Evolutionary conservation across 2,329 filamentous ascomycete genomes (phyloP).

Genomic region (Arthrobotrys entomopaga): DNA sequence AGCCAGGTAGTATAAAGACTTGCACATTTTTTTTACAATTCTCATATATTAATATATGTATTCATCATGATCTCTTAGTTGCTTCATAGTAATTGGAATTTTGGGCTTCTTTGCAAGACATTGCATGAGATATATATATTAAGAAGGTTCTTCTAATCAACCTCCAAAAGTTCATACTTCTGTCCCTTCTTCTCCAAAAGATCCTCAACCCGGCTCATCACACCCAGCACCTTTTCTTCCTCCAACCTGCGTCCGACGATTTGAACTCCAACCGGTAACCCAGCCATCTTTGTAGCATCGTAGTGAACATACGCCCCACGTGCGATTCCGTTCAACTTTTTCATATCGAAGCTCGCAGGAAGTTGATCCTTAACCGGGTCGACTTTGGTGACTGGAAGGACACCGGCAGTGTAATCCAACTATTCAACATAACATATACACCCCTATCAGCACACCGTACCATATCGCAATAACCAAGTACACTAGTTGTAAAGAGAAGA

Average conservation of each 20-base stretch:
- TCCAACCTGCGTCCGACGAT: conserved; percentile 81
- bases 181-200: conserved; percentile 69
- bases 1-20: conserved; percentile 54
- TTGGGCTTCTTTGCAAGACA: too few species aligned
- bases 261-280: conserved; percentile 86
- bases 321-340: conserved; percentile 79
- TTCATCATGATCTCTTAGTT: too few species aligned
- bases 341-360: conserved; percentile 70
- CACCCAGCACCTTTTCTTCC: conserved; percentile 85
- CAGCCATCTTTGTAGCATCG: conserved; percentile 82
- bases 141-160: conserved; percentile 20
- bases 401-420: conserved; percentile 85
- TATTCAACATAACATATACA: too few species aligned
- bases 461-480: background rate
- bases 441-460: conserved; percentile 40
- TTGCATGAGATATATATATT: too few species aligned
- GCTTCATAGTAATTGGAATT: too few species aligned
- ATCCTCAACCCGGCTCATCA: conserved; percentile 82
- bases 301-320: conserved; percentile 87
- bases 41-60: background rate
- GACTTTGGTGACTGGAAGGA: conserved; percentile 86
- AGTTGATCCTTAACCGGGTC: conserved; percentile 75
- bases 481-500: background rate
- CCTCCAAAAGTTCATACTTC: conserved; percentile 65
- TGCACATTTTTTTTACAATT: conserved; percentile 23